phyloP scores from a whole-genome alignment of 345 rosid genomes.

The Lepidium africanum region DNA sequence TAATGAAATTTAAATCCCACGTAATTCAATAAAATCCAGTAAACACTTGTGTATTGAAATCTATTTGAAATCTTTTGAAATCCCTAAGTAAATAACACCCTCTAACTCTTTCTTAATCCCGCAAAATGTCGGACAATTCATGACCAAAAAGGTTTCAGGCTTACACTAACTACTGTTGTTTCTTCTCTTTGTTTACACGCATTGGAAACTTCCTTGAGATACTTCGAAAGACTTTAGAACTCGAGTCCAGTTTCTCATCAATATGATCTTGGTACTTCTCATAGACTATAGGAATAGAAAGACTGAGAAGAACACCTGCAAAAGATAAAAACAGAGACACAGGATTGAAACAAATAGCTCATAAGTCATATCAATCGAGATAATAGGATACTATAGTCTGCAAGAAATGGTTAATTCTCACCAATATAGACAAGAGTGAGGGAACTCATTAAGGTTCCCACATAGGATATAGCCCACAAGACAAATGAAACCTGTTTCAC shows the following conservation, averaged over 20 bases:
- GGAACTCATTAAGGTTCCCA: conserved; percentile 67
- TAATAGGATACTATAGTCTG: background rate
- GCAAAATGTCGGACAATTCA: background rate
- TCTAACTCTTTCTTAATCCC: background rate
- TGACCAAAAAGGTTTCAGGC: background rate
- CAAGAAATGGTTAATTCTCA: conserved; percentile 26
- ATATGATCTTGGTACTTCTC: conserved; percentile 65
- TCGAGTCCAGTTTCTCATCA: conserved; percentile 49
- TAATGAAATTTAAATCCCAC: too few species aligned
- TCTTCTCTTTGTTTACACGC: conserved; percentile 56
- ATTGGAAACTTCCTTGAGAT: conserved; percentile 45
- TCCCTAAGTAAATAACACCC: too few species aligned
- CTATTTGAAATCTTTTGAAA: too few species aligned
- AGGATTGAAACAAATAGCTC: background rate
- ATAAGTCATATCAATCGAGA: background rate
- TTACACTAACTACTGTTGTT: conserved; percentile 47
- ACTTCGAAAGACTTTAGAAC: conserved; percentile 37
- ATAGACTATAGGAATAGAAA: conserved; percentile 61
- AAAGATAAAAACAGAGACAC: background rate
- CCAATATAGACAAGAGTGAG: conserved; percentile 78
- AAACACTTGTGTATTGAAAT: too few species aligned
- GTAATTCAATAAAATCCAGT: too few species aligned
- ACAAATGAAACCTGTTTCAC: conserved; percentile 46
- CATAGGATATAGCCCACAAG: conserved; percentile 51
- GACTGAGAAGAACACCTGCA: conserved; percentile 65